phyloP scores from a whole-genome alignment of 768 basidiomycete genomes.

The Phanerochaete carnosa region DNA sequence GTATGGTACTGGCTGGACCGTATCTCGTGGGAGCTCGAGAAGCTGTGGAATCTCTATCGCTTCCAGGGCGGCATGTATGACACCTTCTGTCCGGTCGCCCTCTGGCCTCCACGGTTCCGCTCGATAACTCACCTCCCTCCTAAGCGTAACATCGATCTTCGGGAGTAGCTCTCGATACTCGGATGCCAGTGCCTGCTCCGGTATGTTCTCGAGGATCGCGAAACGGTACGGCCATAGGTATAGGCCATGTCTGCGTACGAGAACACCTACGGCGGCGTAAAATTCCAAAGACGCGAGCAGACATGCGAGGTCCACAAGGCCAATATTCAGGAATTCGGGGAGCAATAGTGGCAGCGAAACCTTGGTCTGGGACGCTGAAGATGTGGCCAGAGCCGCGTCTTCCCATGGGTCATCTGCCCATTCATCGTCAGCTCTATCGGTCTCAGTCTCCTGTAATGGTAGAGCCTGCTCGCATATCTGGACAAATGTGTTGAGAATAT shows the following conservation, averaged over 20 bases:
- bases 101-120: slow-evolving; percentile 46
- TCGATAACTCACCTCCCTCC: slow-evolving; percentile 37
- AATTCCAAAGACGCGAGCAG: slow-evolving; percentile 61
- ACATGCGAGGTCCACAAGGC: slow-evolving; percentile 58
- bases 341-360: slow-evolving; percentile 49
- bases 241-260: slow-evolving; percentile 55
- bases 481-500: slow-evolving; percentile 69
- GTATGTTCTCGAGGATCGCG: slow-evolving; percentile 66
- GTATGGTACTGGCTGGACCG: slow-evolving; percentile 6
- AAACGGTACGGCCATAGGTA: slow-evolving; percentile 69
- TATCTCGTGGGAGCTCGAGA: neutral
- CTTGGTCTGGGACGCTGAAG: slow-evolving; percentile 11
- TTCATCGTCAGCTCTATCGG: slow-evolving; percentile 44
- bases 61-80: slow-evolving; percentile 40
- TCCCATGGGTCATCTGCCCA: slow-evolving; percentile 84
- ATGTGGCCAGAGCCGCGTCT: slow-evolving; percentile 37
- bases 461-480: slow-evolving; percentile 50
- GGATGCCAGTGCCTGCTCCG: slow-evolving; percentile 66
- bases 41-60: slow-evolving; percentile 18
- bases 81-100: slow-evolving; percentile 58
- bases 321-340: slow-evolving; percentile 55
- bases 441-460: slow-evolving; percentile 14
- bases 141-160: slow-evolving; percentile 44
- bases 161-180: slow-evolving; percentile 64
- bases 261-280: slow-evolving; percentile 52